Base-by-base conservation (phyloP, 2,329 filamentous ascomycete species). In the Xylariaceae sp. region DNA sequence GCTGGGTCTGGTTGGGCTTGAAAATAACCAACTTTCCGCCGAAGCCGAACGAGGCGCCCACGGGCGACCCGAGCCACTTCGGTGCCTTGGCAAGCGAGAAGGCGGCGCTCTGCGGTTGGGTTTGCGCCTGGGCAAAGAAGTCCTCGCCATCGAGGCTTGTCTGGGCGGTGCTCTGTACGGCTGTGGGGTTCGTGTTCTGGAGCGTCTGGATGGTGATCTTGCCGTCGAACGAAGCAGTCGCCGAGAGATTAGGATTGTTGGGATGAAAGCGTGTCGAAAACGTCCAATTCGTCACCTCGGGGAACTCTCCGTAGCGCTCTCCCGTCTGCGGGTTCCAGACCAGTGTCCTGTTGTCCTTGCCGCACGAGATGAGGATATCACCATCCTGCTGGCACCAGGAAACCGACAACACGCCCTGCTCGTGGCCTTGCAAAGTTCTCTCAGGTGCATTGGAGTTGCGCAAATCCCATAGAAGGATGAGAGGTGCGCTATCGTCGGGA, bases 251-350 rank as follows among this genome's bases (percentile, higher is more conserved):
- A 9, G 92, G 90, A 62, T 98, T 95, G 52, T 86, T 81, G 19
- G 92, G 92, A 61, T 95, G 89, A 75, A 94, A 97, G 46, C 83
- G 78, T 4, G 92, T 95, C 59, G 90, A 82, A 70, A 98, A 98
- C 5, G 89, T 95, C 90, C 92, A 98, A 64, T 97, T 98, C n/a
- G 90, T 96, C 38, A 94, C 89, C 55, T 96, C 88, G 4, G 90
- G 89, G 58, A 97, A 90, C 64, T 97, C 90, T 50, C 94, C 92
- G 48, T 88, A 84, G 9, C 78, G 73, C 59, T 92, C 80, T 37
- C 90, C 90, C 3, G 85, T 95, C 56, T 92, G 85, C 1, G 92
- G 88, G 63, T 97, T 97, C 92, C 94, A 98, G 45, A 92, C 81
- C 44, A 98, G 76, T 2, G 89, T 96, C 53, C 87, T 80, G 60